Base-by-base conservation (phyloP, 1,139 yeast genomes). In the Yamadazyma sp. region DNA sequence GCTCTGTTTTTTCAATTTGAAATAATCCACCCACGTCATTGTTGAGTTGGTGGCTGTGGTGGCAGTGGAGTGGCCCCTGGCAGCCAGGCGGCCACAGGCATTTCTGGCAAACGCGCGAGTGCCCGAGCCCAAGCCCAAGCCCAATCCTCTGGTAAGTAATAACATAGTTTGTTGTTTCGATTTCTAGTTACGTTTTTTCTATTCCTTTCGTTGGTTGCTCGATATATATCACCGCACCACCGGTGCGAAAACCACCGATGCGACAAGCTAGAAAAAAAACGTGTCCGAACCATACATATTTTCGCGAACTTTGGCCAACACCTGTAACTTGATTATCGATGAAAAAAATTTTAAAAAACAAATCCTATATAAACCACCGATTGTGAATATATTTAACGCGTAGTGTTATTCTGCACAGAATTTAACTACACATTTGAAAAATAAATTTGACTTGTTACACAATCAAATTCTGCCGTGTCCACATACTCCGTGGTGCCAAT, bases 11-110 rank as follows among this genome's bases (percentile, higher is more conserved):
- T 95, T 80, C 57, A 91, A 71, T 37, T 70, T 64, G 50, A 92
- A 81, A 59, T 87, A 92, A 37, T 87, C 83, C 35, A 77, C 75
- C 98, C 98, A 92, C 39, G 72, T 64, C 54, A 84, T 48, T 26
- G 33, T 39, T 10, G 38, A 16, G 3, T 7, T n/a, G n/a, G n/a
- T n/a, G n/a, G n/a, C n/a, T n/a, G n/a, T n/a, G n/a, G n/a, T n/a
- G n/a, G n/a, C n/a, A n/a, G n/a, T n/a, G n/a, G n/a, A n/a, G n/a
- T n/a, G n/a, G n/a, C n/a, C n/a, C n/a, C n/a, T n/a, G n/a, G n/a
- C n/a, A n/a, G n/a, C n/a, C n/a, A n/a, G n/a, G n/a, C n/a, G n/a
- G n/a, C n/a, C n/a, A n/a, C n/a, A n/a, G n/a, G n/a, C n/a, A n/a
- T 25, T 8, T 25, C 6, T 25, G 28, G 7, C 12, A 9, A n/a